Evolutionary conservation across 2,329 filamentous ascomycete genomes (phyloP).

Genomic region (Hypoxylon sp.): DNA sequence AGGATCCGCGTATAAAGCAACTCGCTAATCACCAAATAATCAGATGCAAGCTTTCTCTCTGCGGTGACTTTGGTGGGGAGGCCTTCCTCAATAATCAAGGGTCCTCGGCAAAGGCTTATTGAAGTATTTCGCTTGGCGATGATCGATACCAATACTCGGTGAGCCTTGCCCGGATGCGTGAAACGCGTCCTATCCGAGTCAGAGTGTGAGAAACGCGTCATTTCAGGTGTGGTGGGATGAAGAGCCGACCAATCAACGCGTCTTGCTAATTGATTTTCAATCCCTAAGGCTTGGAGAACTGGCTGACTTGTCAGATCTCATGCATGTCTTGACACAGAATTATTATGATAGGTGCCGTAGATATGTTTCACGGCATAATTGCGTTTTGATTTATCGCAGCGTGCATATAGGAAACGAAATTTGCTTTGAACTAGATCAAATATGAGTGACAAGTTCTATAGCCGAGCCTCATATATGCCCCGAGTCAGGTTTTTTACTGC

Average conservation of each 20-base stretch:
- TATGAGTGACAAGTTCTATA: not conserved
- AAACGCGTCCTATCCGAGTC: constrained; percentile 25
- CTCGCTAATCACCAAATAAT: not conserved
- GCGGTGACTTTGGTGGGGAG: not conserved
- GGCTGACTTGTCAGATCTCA: constrained; percentile 14
- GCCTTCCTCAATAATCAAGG: not conserved
- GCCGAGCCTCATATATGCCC: not conserved
- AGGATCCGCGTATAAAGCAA: constrained; percentile 22
- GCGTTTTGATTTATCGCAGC: constrained; percentile 14
- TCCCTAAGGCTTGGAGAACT: constrained; percentile 13
- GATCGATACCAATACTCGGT: constrained; percentile 10
- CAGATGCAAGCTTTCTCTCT: not conserved
- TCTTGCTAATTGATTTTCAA: constrained; percentile 7
- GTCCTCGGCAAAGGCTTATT: constrained; percentile 42
- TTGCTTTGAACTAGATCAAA: no score
- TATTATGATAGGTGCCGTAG: constrained; percentile 24
- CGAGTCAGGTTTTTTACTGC: not conserved
- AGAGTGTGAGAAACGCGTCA: constrained; percentile 34
- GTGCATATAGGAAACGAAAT: not conserved
- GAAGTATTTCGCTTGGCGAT: constrained; percentile 36
- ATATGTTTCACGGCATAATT: constrained; percentile 29
- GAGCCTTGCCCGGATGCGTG: constrained; percentile 13
- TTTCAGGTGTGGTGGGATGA: constrained; percentile 7
- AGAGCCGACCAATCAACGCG: constrained; percentile 25
- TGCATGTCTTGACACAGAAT: constrained; percentile 26